phyloP scores from a whole-genome alignment of 257 asterid species.

The Nicotiana tomentosiformis region DNA sequence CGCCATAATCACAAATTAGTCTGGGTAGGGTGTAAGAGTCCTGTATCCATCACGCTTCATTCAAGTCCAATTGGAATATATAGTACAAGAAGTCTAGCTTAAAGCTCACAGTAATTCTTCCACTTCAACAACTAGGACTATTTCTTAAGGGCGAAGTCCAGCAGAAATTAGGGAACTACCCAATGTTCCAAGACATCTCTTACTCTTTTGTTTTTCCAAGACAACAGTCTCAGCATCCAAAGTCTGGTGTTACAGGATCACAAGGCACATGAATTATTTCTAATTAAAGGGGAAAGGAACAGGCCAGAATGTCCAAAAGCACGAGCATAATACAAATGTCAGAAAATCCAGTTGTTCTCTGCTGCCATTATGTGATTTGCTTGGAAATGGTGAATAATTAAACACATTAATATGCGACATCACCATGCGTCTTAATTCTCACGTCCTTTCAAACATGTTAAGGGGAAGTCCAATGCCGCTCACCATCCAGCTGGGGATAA shows the following conservation, averaged over 20 bases:
- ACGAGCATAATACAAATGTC: not conserved
- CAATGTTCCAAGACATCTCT: no score
- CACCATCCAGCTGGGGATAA: not conserved
- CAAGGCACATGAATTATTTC: not conserved
- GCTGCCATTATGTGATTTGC: not conserved
- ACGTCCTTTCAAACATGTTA: not conserved
- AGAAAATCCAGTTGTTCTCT: not conserved
- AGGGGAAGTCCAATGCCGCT: not conserved
- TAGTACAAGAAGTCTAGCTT: no score
- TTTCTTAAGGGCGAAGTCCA: no score
- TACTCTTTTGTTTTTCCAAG: not conserved
- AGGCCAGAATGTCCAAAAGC: not conserved
- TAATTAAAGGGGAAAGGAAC: not conserved
- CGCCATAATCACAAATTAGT: no score
- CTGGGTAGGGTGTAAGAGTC: no score
- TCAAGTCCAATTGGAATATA: no score
- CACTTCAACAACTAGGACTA: no score
- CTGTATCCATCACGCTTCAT: no score
- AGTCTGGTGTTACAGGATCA: not conserved
- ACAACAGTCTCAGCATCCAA: not conserved
- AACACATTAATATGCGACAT: not conserved
- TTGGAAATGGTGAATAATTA: not conserved
- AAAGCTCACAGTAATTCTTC: no score
- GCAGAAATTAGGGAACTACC: no score
- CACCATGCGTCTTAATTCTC: not conserved